Percentiles rank a stretch among this genome's conserved stretches.
phyloP scores from a whole-genome alignment of 345 rosid genomes.

The Alliaria petiolata region DNA sequence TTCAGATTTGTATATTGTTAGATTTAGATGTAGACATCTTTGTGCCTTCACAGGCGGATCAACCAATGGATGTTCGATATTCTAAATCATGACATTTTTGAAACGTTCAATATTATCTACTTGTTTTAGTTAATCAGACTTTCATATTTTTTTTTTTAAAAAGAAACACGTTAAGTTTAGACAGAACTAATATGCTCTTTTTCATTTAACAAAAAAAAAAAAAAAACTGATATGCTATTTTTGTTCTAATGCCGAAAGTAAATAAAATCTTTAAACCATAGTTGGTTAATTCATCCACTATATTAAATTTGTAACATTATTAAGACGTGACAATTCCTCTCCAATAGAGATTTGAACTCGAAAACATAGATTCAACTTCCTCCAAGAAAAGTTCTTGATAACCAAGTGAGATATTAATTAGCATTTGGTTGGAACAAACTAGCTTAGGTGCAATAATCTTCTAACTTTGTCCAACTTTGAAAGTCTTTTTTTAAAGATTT shows the following conservation, averaged over 20 bases:
- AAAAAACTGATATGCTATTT: not conserved
- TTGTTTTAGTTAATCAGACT: not conserved
- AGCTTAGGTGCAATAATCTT: not conserved
- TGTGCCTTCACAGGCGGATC: constrained; percentile 32
- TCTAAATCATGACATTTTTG: constrained; percentile 29
- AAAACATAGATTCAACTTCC: not conserved
- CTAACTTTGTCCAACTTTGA: not conserved
- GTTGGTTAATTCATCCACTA: constrained; percentile 15
- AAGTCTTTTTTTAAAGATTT: not conserved
- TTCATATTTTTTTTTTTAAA: not conserved
- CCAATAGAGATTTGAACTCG: not conserved
- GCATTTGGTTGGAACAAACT: not conserved
- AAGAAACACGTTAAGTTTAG: not conserved
- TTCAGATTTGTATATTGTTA: constrained; percentile 8
- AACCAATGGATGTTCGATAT: constrained; percentile 16
- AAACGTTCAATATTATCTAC: constrained; percentile 27
- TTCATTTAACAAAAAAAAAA: no score
- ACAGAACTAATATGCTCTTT: not conserved
- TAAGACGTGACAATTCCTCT: no score
- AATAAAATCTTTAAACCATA: not conserved
- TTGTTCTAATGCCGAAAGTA: constrained; percentile 21
- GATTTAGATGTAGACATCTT: constrained; percentile 21
- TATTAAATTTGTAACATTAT: not conserved
- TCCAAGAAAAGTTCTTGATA: not conserved
- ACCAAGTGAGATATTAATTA: not conserved